Evolutionary conservation across 495 filamentous ascomycete species (phyloP).

Genomic region (Tuber indicum): DNA sequence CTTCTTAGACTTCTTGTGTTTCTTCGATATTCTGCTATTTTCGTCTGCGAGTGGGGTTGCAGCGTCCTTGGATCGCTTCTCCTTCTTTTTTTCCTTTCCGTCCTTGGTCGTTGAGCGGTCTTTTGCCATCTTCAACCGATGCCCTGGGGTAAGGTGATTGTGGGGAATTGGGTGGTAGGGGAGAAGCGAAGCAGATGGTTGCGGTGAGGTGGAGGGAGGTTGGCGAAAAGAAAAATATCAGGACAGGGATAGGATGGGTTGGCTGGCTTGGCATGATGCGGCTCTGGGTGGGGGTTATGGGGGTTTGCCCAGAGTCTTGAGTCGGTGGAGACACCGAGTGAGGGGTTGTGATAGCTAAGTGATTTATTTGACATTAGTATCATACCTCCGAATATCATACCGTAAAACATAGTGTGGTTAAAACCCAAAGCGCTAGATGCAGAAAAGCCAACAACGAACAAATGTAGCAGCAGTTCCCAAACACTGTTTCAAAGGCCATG

Average conservation of each 20-base stretch:
- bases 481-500: too few relatives aligned
- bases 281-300: background rate
- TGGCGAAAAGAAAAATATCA: background rate
- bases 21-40: constrained; percentile 42
- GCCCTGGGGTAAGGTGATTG: background rate
- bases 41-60: constrained; percentile 52
- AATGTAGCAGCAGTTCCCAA: too few relatives aligned
- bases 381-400: too few relatives aligned
- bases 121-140: constrained; percentile 35
- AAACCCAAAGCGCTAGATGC: too few relatives aligned
- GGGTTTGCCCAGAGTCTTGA: background rate
- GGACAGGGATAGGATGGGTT: background rate
- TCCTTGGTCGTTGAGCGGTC: constrained; percentile 48
- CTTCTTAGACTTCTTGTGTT: constrained; percentile 50
- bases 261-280: background rate
- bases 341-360: background rate
- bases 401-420: too few relatives aligned
- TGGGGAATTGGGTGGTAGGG: background rate
- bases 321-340: background rate
- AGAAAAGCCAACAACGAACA: too few relatives aligned
- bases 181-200: background rate
- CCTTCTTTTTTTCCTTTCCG: constrained; percentile 69
- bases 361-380: background rate
- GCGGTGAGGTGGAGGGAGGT: background rate
- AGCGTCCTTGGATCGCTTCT: constrained; percentile 54